Percentiles rank a stretch among this genome's conserved stretches.
These are phyloP conservation scores for Aspergillus sp. DNA, from an alignment of 2,329 filamentous ascomycete genomes.

Conservation along the genomic window DNA sequence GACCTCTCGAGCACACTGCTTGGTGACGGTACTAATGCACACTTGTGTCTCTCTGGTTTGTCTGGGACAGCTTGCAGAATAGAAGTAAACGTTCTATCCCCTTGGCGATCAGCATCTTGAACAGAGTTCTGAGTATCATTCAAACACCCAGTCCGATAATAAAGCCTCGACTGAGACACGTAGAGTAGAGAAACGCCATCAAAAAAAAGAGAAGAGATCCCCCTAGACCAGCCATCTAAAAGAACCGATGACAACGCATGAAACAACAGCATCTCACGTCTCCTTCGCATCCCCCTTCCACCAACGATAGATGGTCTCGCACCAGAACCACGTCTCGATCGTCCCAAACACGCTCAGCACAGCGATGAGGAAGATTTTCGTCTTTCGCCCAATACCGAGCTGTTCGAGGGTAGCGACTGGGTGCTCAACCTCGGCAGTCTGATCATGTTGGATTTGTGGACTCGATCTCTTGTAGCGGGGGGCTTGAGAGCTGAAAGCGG, in stretches of 20 bases:
- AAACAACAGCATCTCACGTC: neutral
- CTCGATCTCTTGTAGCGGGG: neutral
- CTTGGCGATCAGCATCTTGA: too few relatives aligned
- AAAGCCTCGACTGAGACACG: too few relatives aligned
- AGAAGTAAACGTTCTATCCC: too few relatives aligned
- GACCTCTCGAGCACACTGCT: too few relatives aligned
- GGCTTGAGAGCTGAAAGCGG: neutral
- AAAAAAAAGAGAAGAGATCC: too few relatives aligned
- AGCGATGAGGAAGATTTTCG: conserved; percentile 26
- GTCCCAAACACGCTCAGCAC: conserved; percentile 30
- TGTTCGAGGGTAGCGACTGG: neutral
- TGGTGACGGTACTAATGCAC: too few relatives aligned
- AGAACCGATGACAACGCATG: neutral
- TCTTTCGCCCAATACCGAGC: conserved; percentile 9
- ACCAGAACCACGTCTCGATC: conserved; percentile 36
- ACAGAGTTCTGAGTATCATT: too few relatives aligned
- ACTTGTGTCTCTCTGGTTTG: too few relatives aligned
- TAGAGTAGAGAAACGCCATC: too few relatives aligned
- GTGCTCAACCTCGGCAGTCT: neutral
- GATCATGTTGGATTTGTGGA: neutral
- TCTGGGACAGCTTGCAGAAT: too few relatives aligned
- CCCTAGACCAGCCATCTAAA: neutral
- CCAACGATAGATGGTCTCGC: conserved; percentile 26
- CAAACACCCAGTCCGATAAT: too few relatives aligned
- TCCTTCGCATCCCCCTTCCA: conserved; percentile 10